Conservation (phyloP, 179 eudicot genomes). For the Heliamphora ciliata region DNA sequence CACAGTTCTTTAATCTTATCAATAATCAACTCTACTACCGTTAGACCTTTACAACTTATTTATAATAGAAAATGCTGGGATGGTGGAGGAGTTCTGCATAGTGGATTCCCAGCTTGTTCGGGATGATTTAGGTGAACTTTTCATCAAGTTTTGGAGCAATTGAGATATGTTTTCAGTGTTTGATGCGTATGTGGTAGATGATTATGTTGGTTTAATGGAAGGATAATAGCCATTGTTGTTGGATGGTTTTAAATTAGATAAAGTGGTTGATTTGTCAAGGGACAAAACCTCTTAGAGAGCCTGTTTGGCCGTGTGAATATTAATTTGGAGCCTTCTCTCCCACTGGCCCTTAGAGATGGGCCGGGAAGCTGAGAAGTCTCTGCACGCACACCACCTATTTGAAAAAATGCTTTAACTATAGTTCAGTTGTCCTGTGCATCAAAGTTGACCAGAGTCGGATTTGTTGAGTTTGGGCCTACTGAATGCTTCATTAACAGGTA, state of each 20-base stretch:
- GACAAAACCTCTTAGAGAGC: slow-evolving; percentile 35
- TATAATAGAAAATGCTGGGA: not conserved
- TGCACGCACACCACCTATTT: no score
- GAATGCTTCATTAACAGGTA: no score
- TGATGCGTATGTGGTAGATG: slow-evolving; percentile 28
- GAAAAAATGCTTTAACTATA: no score
- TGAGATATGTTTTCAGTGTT: slow-evolving; percentile 55
- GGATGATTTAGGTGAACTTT: slow-evolving; percentile 23
- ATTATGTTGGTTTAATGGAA: no score
- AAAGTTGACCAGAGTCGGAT: no score
- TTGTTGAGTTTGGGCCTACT: no score
- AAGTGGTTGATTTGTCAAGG: slow-evolving; percentile 22
- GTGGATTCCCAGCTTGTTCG: slow-evolving; percentile 24
- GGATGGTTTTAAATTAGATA: not conserved
- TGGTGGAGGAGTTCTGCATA: slow-evolving; percentile 16
- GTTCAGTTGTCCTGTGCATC: no score
- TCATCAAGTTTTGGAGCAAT: slow-evolving; percentile 47
- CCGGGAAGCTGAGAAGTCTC: no score
- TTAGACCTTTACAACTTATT: no score
- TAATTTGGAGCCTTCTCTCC: slow-evolving; percentile 40
- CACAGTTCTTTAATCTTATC: no score
- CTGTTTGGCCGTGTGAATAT: slow-evolving; percentile 35
- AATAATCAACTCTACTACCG: no score
- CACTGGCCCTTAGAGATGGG: slow-evolving; percentile 32
- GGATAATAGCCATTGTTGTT: not conserved